Evolutionary conservation across 441 rosid species (phyloP).

Genomic region (Viola pubescens): DNA sequence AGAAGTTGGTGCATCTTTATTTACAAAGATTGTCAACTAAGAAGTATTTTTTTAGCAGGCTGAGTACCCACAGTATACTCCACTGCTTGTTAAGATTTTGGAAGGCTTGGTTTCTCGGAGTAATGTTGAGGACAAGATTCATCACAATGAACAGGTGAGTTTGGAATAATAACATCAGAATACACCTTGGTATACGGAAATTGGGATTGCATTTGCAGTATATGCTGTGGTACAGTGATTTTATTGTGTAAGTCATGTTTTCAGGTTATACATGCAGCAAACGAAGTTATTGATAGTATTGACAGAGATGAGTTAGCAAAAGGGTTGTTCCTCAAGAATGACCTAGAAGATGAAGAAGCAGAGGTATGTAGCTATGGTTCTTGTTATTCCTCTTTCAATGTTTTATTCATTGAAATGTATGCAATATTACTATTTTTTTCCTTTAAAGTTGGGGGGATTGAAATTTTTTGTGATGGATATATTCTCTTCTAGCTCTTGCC

Average conservation of each 20-base stretch:
- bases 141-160: slow-evolving; percentile 58
- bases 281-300: slow-evolving; percentile 68
- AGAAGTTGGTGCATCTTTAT: neutral
- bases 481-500: too few species aligned
- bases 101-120: slow-evolving; percentile 65
- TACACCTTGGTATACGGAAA: too few species aligned
- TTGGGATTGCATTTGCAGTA: neutral
- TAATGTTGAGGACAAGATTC: slow-evolving; percentile 53
- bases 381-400: too few species aligned
- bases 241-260: slow-evolving; percentile 15
- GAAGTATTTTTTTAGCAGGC: slow-evolving; percentile 43
- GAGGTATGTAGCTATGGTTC: slow-evolving; percentile 41
- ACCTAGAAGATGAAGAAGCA: slow-evolving; percentile 89
- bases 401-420: too few species aligned
- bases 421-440: too few species aligned
- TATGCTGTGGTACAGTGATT: neutral
- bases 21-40: slow-evolving; percentile 14
- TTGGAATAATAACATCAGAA: neutral
- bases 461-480: too few species aligned
- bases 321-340: slow-evolving; percentile 58
- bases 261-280: slow-evolving; percentile 73
- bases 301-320: slow-evolving; percentile 71
- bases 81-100: slow-evolving; percentile 78
- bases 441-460: too few species aligned
- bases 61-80: slow-evolving; percentile 71